Base-by-base conservation (phyloP, 2,329 filamentous ascomycete species). In the Penicillium nordicum region DNA sequence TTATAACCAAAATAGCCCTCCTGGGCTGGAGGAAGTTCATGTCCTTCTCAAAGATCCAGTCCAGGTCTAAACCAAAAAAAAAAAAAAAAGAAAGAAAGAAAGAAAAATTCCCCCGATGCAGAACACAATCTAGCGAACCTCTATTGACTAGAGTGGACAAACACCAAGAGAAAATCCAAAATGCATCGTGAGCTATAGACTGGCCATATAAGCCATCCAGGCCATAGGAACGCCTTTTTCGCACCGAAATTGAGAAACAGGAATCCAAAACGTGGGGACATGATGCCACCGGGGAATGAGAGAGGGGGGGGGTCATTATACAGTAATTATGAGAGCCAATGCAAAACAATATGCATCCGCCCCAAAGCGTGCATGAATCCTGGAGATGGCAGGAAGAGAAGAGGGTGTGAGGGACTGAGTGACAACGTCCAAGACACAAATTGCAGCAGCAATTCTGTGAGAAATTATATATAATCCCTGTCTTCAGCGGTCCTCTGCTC, bases 401-500 rank as follows among this genome's bases (percentile, higher is more conserved):
- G n/a, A 38, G 5, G 16, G 16, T 27, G 9, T 10, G 10, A n/a
- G 12, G 16, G 4, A 21, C 11, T 10, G 10, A n/a, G 12, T 11
- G 4, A 21, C 11, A 49, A 27, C 4, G 8, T 8, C 21, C 29
- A 11, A 32, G 5, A 32, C 23, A 50, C 8, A 38, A 36, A 14
- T 51, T 27, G 30, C 36, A 21, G 18, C n/a, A 18, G 38, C 18
- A 44, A 32, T 32, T 27, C 16, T 2, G 8, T 14, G 30, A 36
- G 29, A 41, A 43, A 4, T 30, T 23, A n/a, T 37, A n/a, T 16
- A 47, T 47, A 40, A 14, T 18, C 27, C 21, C 10, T 23, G 8
- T 36, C 42, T 38, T 65, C 57, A 65, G 25, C 57, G 58, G 43
- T 66, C 63, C 38, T 66, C 57, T 32, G 63, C 58, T 30, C 62